Base-by-base conservation (phyloP, 208 protist genomes). In the Eutreptiella sp. region DNA sequence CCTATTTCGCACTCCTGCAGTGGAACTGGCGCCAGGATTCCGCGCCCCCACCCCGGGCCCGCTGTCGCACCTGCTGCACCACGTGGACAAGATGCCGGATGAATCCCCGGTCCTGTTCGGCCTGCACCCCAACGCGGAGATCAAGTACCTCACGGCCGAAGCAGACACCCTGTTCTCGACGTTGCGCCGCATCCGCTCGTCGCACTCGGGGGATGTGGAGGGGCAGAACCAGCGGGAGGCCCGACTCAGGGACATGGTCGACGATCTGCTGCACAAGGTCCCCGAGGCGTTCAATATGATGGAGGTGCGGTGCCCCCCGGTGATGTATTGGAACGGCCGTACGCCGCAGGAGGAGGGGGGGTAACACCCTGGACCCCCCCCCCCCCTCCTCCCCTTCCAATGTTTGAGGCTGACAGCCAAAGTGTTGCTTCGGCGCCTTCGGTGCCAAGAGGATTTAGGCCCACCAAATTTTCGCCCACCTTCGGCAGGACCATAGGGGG, bases 41-140 rank as follows among this genome's bases (percentile, higher is more conserved):
- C 24, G 1, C 4, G 26, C 29, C 33, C 54, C 66, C 14, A 24
- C 31, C 31, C 19, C 0, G 21, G 32, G 66, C 2, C 66, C 69
- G 16, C 67, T 75, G 55, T 53, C 64, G 39, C 87, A 89, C 60
- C 59, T 67, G 26, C 62, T 73, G 57, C 87, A 90, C 64, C 73
- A 89, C 26, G 63, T 68, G 27, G 60, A 79, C 24, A 32, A 36
- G 16, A 54, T 91, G 31, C 78, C 80, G 43, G 46, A 41, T 4
- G 86, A 92, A 68, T 76, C 65, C 4, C 85, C 87, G 14, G 54
- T 69, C 9, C 35, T 87, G 32, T 93, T 89, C 67, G 85, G 87
- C 11, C 53, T 93, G 33, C 87, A 92, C 57, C 76, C 81, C 21
- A 93, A 93, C 64, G 76, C 87, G 3, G 87, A 93, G 68, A 91